These are phyloP conservation scores for Rhodotorula sp. DNA, from an alignment of 1,284 basidiomycete species.

Conservation along the genomic window DNA sequence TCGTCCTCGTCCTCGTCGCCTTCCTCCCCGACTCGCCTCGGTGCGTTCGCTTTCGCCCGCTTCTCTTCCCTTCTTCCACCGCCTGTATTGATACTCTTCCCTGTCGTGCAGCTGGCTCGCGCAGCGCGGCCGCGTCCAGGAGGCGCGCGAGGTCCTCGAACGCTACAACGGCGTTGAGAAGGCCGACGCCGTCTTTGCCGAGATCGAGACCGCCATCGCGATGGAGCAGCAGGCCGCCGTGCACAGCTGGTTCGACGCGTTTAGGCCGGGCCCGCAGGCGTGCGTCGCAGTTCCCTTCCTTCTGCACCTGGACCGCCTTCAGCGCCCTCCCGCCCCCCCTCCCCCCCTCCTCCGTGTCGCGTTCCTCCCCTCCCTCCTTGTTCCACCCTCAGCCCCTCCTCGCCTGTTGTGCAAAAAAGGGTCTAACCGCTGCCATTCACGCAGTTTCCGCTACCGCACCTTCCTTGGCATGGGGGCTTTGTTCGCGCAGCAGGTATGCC, in stretches of 20 bases:
- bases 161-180: constrained; percentile 10
- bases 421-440: too few relatives aligned
- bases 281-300: not conserved
- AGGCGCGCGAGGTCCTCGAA: not conserved
- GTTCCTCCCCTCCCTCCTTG: too few relatives aligned
- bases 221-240: constrained; percentile 5
- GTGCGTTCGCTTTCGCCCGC: not conserved
- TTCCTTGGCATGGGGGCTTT: constrained; percentile 9
- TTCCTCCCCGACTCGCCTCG: constrained; percentile 16
- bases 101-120: constrained; percentile 6
- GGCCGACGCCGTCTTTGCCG: constrained; percentile 4
- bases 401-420: too few relatives aligned
- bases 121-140: not conserved
- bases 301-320: too few relatives aligned
- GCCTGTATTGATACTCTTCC: not conserved
- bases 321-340: too few relatives aligned
- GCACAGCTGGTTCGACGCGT: constrained; percentile 9
- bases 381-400: too few relatives aligned
- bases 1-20: constrained; percentile 10
- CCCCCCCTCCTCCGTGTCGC: too few relatives aligned
- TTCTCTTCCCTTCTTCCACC: not conserved
- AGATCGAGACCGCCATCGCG: constrained; percentile 12
- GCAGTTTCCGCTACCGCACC: constrained; percentile 5
- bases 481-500: not conserved
- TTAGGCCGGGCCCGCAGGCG: not conserved